Conservation (phyloP, 2,329 filamentous ascomycete genomes). For the Talaromyces piceae region DNA sequence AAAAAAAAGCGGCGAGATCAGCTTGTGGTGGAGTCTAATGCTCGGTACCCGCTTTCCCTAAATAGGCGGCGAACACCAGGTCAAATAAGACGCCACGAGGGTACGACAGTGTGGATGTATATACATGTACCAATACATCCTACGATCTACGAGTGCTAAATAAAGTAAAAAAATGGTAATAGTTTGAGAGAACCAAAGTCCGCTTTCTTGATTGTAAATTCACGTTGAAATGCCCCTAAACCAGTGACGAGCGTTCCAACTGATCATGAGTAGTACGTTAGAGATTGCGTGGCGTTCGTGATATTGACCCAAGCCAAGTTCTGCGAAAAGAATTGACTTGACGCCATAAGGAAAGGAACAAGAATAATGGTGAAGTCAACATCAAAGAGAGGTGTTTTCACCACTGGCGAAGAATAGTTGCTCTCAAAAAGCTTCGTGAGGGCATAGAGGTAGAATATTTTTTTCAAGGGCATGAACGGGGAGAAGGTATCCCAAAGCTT, state of each 20-base stretch:
- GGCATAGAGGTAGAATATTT: conserved; percentile 7
- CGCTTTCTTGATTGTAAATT: conserved; percentile 11
- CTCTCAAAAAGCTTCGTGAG: conserved; percentile 11
- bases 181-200: background rate
- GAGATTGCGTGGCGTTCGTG: conserved; percentile 26
- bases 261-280: conserved; percentile 23
- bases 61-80: conserved; percentile 6
- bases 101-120: background rate
- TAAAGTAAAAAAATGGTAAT: background rate
- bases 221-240: conserved; percentile 4
- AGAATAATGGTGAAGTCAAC: too few relatives aligned
- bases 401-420: background rate
- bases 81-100: background rate
- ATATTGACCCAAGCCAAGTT: conserved; percentile 26
- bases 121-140: background rate
- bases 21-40: background rate
- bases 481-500: background rate
- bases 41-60: conserved; percentile 10
- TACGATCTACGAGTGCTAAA: background rate
- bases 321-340: conserved; percentile 17
- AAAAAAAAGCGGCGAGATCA: background rate
- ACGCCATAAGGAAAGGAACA: conserved; percentile 7
- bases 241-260: conserved; percentile 11
- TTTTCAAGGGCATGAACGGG: conserved; percentile 10
- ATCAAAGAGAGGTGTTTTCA: background rate